Percentiles rank a stretch among this genome's conserved stretches.
These are phyloP conservation scores for Pseudocercospora cruenta DNA, from an alignment of 2,329 filamentous ascomycete genomes.

Conservation along the genomic window DNA sequence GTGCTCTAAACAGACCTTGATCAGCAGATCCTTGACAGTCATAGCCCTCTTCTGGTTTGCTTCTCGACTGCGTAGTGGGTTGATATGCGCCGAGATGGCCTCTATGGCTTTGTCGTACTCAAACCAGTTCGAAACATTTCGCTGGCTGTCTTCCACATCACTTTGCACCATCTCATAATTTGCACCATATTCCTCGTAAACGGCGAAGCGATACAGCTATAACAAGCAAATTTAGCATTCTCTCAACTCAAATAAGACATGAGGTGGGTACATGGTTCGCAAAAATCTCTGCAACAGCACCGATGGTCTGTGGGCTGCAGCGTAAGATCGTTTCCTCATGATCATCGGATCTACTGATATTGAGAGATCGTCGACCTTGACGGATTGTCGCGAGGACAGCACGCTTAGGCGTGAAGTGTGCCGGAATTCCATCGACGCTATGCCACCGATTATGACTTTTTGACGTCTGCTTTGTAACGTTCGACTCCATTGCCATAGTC, in stretches of 20 bases:
- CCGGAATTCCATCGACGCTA: conserved; percentile 51
- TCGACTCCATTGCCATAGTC: conserved; percentile 4
- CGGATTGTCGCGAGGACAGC: conserved; percentile 34
- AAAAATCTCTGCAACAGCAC: conserved; percentile 59
- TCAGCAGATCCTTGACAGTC: conserved; percentile 81
- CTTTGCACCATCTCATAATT: conserved; percentile 86
- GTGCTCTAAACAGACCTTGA: conserved; percentile 66
- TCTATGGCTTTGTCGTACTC: conserved; percentile 85
- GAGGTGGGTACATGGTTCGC: conserved; percentile 52
- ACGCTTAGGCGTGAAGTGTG: conserved; percentile 39
- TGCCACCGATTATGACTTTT: conserved; percentile 53
- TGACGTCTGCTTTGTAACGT: conserved; percentile 25
- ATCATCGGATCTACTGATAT: conserved; percentile 47
- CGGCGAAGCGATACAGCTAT: conserved; percentile 78
- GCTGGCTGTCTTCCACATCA: conserved; percentile 71
- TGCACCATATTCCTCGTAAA: conserved; percentile 89
- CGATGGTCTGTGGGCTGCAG: conserved; percentile 58
- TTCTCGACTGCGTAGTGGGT: conserved; percentile 67
- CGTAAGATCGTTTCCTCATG: conserved; percentile 43
- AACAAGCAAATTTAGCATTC: conserved; percentile 45
- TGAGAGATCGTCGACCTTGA: conserved; percentile 50
- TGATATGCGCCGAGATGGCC: conserved; percentile 73
- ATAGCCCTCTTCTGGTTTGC: conserved; percentile 73
- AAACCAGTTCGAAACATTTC: conserved; percentile 72
- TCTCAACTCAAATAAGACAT: conserved; percentile 38